A percentile compares a stretch with the other conserved stretches of the same genome.
Conservation (phyloP, 139 green algal genomes). For the Auxenochlorella pyrenoidosa region DNA sequence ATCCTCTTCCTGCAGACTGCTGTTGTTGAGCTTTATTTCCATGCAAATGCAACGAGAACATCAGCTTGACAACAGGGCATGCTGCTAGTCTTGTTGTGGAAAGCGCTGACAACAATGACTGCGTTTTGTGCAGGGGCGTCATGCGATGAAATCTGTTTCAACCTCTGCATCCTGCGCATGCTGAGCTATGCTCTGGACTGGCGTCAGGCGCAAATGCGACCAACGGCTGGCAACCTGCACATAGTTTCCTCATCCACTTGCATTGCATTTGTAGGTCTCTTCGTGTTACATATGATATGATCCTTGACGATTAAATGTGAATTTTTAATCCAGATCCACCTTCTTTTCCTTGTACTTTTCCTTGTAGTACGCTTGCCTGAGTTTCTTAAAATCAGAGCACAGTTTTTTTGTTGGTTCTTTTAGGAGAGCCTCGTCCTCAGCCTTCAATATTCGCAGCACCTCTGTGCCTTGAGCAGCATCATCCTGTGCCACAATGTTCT, state of each 20-base stretch:
- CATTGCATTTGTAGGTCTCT: too few relatives aligned
- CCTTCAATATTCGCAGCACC: neutral
- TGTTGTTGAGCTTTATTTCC: neutral
- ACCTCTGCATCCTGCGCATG: constrained; percentile 85
- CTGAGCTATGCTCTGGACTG: constrained; percentile 86
- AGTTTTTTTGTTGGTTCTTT: constrained; percentile 12
- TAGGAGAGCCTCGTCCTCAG: neutral
- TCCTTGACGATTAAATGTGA: neutral
- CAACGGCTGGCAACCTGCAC: too few relatives aligned
- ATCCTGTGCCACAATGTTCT: neutral
- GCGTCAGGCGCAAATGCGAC: too few relatives aligned
- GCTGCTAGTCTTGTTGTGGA: too few relatives aligned
- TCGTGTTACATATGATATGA: neutral
- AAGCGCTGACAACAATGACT: too few relatives aligned
- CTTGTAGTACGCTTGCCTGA: constrained; percentile 8
- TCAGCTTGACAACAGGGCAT: too few relatives aligned
- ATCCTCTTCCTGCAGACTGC: neutral
- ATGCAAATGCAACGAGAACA: too few relatives aligned
- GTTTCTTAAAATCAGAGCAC: neutral
- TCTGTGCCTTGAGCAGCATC: neutral
- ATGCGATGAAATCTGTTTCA: constrained; percentile 93
- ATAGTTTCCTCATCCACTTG: too few relatives aligned
- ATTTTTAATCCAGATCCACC: too few relatives aligned
- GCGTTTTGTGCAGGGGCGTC: constrained; percentile 42
- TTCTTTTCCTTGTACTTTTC: constrained; percentile 8